Evolutionary conservation across 1,139 yeast species (phyloP), one percentile per base, ranked within the genome.

Genomic region (Kurtzmaniella quercitrusa): DNA sequence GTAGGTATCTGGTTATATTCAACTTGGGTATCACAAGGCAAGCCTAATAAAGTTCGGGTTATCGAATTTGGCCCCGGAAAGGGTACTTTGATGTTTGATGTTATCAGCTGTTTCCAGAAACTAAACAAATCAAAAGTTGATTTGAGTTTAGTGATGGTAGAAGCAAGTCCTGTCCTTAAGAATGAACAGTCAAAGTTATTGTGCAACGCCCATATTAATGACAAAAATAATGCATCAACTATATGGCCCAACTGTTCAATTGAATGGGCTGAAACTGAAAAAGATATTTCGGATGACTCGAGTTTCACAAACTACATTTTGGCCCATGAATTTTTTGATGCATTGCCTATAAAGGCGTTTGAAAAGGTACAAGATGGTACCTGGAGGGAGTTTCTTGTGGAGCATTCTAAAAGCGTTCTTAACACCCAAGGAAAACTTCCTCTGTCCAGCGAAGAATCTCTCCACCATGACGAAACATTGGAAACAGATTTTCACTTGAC

Each of bases 251-350:
- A 78, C 39, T 30, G 34, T 30, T 57, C 59, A 0, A 69, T 84
- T 6, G 64, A 60, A 32, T 88, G 96, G 96, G 71, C 76, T n/a
- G 87, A 82, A 46, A 80, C 83, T 14, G 86, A 85, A 45, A 71
- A 72, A 46, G 84, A 80, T 45, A 60, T 82, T 9, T 63, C 66
- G 7, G 56, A 60, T 1, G 67, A 66, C 3, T 67, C 65, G 3
- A 51, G 60, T 1, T 47, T 50, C 2, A 76, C 88, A 33, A 84
- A 86, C 47, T 87, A 78, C 56, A 69, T 86, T 7, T 58, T 88
- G 42, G 95, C 95, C 0, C 96, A 88, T 57, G 96, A 88, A 57
- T 88, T 88, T 54, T 88, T 84, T 56, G 96, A 88, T 63, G 95
- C 96, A 0, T 68, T 88, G 46, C 95, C 96, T 0, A 82, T 88